These are phyloP conservation scores for Avicennia marina DNA, from an alignment of 257 asterid genomes.

Conservation along the genomic window DNA sequence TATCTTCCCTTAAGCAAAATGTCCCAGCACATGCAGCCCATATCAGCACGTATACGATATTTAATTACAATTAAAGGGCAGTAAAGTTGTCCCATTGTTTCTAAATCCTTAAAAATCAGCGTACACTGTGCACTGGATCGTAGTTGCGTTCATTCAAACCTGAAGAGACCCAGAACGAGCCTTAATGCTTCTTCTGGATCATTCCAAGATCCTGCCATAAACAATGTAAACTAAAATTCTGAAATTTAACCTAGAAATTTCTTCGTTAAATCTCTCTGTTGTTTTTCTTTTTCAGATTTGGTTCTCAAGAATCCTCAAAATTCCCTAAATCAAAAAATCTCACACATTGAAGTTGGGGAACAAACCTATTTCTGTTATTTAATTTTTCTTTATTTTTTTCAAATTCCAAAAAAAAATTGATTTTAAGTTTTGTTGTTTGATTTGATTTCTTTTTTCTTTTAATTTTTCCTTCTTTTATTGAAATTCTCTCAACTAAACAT, in stretches of 20 bases:
- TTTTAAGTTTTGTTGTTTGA: too few species aligned
- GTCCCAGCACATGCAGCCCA: slow-evolving; percentile 46
- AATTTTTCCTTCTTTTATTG: too few species aligned
- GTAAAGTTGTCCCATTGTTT: slow-evolving; percentile 22
- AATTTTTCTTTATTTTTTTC: too few species aligned
- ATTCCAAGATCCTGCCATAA: slow-evolving; percentile 28
- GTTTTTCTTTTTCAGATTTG: neutral
- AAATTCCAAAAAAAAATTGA: too few species aligned
- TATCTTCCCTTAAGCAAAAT: slow-evolving; percentile 18
- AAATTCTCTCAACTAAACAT: too few species aligned
- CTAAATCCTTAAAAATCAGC: slow-evolving; percentile 14
- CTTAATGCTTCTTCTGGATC: slow-evolving; percentile 9
- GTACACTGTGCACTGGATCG: slow-evolving; percentile 21
- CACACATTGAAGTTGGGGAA: neutral
- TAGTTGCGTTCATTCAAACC: slow-evolving; percentile 12
- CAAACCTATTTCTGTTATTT: too few species aligned
- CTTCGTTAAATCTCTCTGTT: neutral
- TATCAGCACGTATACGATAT: slow-evolving; percentile 22
- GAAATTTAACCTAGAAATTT: neutral
- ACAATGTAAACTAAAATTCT: neutral
- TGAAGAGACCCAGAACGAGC: slow-evolving; percentile 22
- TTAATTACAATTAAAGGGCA: slow-evolving; percentile 17
- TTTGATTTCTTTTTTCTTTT: too few species aligned
- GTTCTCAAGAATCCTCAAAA: neutral
- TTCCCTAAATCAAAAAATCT: neutral